These are phyloP conservation scores for Torulaspora maleeae DNA, from an alignment of 805 yeast species.

Conservation along the genomic window DNA sequence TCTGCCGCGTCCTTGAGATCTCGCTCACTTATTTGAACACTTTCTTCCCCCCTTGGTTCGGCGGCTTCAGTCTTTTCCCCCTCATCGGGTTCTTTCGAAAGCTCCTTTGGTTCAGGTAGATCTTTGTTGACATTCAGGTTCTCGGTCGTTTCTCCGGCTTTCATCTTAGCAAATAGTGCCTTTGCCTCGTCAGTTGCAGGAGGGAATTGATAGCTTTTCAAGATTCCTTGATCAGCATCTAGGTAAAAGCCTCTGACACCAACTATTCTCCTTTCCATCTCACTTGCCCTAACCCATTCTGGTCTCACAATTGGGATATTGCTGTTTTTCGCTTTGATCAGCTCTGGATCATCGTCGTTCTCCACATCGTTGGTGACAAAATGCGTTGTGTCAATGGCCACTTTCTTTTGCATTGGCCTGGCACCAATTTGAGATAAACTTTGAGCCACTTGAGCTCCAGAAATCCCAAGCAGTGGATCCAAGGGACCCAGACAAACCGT, in stretches of 20 bases:
- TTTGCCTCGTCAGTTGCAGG: constrained; percentile 8
- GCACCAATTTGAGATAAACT: constrained; percentile 75
- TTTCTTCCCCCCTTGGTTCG: background rate
- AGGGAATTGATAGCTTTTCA: constrained; percentile 45
- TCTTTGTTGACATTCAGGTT: constrained; percentile 1
- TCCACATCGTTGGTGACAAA: constrained; percentile 50
- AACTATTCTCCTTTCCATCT: constrained; percentile 77
- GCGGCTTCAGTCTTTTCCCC: background rate
- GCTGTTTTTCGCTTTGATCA: constrained; percentile 70
- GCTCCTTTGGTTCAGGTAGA: constrained; percentile 3
- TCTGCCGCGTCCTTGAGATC: constrained; percentile 8
- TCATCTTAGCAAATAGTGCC: constrained; percentile 6
- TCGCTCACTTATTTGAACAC: constrained; percentile 6
- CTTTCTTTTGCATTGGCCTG: constrained; percentile 64
- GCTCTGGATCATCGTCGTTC: constrained; percentile 43
- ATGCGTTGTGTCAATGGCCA: constrained; percentile 90
- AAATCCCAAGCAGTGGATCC: constrained; percentile 47
- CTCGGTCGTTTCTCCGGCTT: constrained; percentile 9
- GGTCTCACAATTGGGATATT: constrained; percentile 94
- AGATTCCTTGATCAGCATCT: constrained; percentile 45
- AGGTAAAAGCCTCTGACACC: constrained; percentile 87
- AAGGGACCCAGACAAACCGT: constrained; percentile 86
- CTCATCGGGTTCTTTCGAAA: background rate
- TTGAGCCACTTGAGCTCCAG: constrained; percentile 53
- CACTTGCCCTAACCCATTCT: constrained; percentile 96